These are phyloP conservation scores for Ceratobasidium papillatum DNA, from an alignment of 1,284 basidiomycete species.

Conservation along the genomic window DNA sequence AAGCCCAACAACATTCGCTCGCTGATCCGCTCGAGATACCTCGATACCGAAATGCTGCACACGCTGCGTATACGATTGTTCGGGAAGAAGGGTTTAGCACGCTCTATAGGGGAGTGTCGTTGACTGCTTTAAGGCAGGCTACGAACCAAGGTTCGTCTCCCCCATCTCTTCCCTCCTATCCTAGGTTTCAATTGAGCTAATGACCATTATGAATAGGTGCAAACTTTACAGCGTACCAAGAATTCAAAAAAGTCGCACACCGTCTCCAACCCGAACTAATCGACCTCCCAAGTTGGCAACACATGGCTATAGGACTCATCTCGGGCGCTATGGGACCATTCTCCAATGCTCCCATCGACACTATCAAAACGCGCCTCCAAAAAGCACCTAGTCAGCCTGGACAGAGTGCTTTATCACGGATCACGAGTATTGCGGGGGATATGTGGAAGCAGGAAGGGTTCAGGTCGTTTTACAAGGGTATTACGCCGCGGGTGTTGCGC, in stretches of 20 bases:
- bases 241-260: constrained; percentile 87
- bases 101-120: constrained; percentile 90
- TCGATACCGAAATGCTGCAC: constrained; percentile 94
- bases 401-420: constrained; percentile 75
- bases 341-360: constrained; percentile 97
- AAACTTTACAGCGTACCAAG: constrained; percentile 99
- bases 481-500: constrained; percentile 94
- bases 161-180: background rate
- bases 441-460: constrained; percentile 96
- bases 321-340: constrained; percentile 98
- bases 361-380: constrained; percentile 95
- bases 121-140: constrained; percentile 95
- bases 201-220: constrained; percentile 64
- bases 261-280: constrained; percentile 76
- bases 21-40: constrained; percentile 95
- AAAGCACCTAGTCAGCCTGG: constrained; percentile 82
- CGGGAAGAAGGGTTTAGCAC: constrained; percentile 89
- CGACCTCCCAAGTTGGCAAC: constrained; percentile 92
- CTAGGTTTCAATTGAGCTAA: background rate
- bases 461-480: constrained; percentile 94
- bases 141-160: constrained; percentile 89
- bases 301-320: constrained; percentile 92
- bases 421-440: constrained; percentile 81
- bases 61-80: constrained; percentile 95
- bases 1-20: constrained; percentile 97